phyloP scores from a whole-genome alignment of 129 eudicot genomes.

The Sambucus nigra region DNA sequence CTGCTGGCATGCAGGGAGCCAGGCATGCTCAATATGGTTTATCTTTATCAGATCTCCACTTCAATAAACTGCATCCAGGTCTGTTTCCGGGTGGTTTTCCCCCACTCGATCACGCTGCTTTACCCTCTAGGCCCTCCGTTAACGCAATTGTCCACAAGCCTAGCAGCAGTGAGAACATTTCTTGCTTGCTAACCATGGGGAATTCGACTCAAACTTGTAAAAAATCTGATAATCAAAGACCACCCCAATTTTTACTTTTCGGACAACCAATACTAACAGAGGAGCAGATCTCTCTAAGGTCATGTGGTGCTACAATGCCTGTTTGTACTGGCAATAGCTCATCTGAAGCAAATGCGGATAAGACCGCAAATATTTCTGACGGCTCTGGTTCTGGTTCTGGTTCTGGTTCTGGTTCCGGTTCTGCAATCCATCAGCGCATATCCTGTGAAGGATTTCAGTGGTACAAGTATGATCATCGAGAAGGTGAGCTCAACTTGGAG shows the following conservation, averaged over 20 bases:
- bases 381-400: too few species aligned
- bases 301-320: slow-evolving; percentile 24
- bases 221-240: slow-evolving; percentile 33
- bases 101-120: slow-evolving; percentile 17
- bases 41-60: slow-evolving; percentile 66
- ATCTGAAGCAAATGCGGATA: slow-evolving; percentile 27
- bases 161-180: slow-evolving; percentile 39
- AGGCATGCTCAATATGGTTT: slow-evolving; percentile 91
- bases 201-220: slow-evolving; percentile 28
- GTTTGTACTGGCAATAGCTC: slow-evolving; percentile 26
- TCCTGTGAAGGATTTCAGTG: slow-evolving; percentile 21
- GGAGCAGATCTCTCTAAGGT: slow-evolving; percentile 53
- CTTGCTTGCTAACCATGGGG: slow-evolving; percentile 77
- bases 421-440: slow-evolving; percentile 16
- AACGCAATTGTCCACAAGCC: slow-evolving; percentile 28
- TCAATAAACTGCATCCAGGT: slow-evolving; percentile 48
- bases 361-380: slow-evolving; percentile 25
- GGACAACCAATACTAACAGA: slow-evolving; percentile 80
- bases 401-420: too few species aligned
- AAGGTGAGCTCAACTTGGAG: slow-evolving; percentile 32
- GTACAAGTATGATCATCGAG: slow-evolving; percentile 17
- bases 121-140: slow-evolving; percentile 22
- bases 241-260: slow-evolving; percentile 58
- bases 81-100: slow-evolving; percentile 39
- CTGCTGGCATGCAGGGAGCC: slow-evolving; percentile 99